phyloP scores from a whole-genome alignment of 1,139 yeast genomes.

The Candida frijolesensis region DNA sequence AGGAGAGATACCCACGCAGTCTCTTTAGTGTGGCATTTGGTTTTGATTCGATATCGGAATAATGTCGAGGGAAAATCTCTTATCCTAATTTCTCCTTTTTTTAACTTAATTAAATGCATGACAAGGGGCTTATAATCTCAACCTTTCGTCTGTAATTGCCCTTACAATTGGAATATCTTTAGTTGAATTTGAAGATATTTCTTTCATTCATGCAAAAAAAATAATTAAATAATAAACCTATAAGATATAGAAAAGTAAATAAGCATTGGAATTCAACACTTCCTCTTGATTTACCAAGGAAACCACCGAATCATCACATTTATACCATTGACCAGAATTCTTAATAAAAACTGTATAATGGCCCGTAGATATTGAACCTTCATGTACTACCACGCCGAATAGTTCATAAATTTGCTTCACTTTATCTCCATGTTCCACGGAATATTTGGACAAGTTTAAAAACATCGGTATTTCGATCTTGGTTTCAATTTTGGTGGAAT shows the following conservation, averaged over 20 bases:
- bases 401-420: slow-evolving; percentile 59
- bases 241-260: slow-evolving; percentile 69
- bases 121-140: too few relatives aligned
- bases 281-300: slow-evolving; percentile 63
- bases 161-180: too few relatives aligned
- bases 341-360: slow-evolving; percentile 86
- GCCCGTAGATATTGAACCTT: slow-evolving; percentile 92
- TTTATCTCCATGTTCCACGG: slow-evolving; percentile 38
- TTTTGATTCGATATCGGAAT: too few relatives aligned
- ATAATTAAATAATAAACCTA: slow-evolving; percentile 1
- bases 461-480: slow-evolving; percentile 73
- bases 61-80: too few relatives aligned
- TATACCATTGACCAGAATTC: slow-evolving; percentile 79
- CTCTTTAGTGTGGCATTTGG: too few relatives aligned
- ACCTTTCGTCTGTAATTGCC: too few relatives aligned
- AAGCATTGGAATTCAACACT: slow-evolving; percentile 73
- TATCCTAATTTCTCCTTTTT: too few relatives aligned
- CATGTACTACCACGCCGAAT: slow-evolving; percentile 84
- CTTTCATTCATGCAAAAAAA: not conserved
- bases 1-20: too few relatives aligned
- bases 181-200: not conserved
- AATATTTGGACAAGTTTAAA: slow-evolving; percentile 69
- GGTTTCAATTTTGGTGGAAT: slow-evolving; percentile 70
- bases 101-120: too few relatives aligned
- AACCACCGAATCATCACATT: slow-evolving; percentile 89